Evolutionary conservation across 805 yeast genomes (phyloP).

Genomic region (Sugiyamaella mastotermitis): DNA sequence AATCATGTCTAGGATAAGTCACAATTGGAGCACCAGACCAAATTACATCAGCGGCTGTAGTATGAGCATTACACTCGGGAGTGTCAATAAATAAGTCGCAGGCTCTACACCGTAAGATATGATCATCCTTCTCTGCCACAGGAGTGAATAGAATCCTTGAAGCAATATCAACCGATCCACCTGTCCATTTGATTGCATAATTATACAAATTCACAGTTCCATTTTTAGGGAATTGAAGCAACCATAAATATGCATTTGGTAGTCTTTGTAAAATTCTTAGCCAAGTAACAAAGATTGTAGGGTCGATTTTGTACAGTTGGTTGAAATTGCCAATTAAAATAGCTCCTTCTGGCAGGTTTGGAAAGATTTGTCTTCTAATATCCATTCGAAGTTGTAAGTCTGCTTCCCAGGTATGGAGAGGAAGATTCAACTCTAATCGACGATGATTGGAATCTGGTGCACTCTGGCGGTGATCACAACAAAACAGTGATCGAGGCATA

Average conservation of each 20-base stretch:
- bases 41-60: constrained; percentile 31
- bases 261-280: constrained; percentile 22
- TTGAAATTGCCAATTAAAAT: constrained; percentile 29
- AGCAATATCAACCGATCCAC: constrained; percentile 16
- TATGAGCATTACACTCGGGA: constrained; percentile 33
- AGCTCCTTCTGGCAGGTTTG: constrained; percentile 21
- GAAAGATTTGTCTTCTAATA: constrained; percentile 24
- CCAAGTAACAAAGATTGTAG: constrained; percentile 26
- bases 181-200: constrained; percentile 27
- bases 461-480: constrained; percentile 31
- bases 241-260: constrained; percentile 29
- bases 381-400: constrained; percentile 19
- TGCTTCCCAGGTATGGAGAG: constrained; percentile 18
- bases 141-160: constrained; percentile 28
- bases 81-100: constrained; percentile 30
- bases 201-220: constrained; percentile 22
- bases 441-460: constrained; percentile 21
- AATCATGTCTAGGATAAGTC: constrained; percentile 26
- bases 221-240: constrained; percentile 28
- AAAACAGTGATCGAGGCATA: constrained; percentile 27
- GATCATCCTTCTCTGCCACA: constrained; percentile 29
- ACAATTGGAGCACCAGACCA: constrained; percentile 31
- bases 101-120: constrained; percentile 27
- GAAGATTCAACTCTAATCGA: constrained; percentile 1
- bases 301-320: constrained; percentile 31